These are phyloP conservation scores for Puccinia triticina DNA, from an alignment of 1,284 basidiomycete genomes.

Conservation along the genomic window DNA sequence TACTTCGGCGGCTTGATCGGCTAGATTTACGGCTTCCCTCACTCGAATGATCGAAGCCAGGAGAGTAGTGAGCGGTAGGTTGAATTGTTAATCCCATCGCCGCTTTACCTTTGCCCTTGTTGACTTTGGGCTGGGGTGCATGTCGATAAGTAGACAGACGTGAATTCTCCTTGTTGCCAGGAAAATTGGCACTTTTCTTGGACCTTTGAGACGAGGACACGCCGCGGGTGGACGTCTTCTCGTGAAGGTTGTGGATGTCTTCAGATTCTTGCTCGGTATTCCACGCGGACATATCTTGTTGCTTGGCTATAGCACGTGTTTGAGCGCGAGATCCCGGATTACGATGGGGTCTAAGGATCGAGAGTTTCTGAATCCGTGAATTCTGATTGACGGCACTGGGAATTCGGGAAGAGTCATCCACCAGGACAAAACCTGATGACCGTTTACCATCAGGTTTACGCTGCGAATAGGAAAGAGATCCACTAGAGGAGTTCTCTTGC, in stretches of 20 bases:
- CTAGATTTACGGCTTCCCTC: conserved; percentile 34
- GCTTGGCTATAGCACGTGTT: conserved; percentile 26
- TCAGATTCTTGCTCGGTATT: conserved; percentile 34
- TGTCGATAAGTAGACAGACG: conserved; percentile 12
- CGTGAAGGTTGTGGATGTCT: neutral
- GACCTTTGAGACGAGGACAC: conserved; percentile 38
- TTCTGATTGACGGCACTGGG: conserved; percentile 44
- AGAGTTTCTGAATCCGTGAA: conserved; percentile 19
- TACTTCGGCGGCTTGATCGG: conserved; percentile 31
- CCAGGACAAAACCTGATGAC: conserved; percentile 44
- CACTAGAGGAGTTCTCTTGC: conserved; percentile 32
- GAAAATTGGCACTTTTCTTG: neutral
- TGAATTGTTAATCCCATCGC: conserved; percentile 29
- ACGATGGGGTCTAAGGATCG: conserved; percentile 33
- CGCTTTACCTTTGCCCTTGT: conserved; percentile 46
- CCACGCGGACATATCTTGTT: neutral
- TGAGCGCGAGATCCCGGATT: neutral
- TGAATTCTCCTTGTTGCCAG: conserved; percentile 36
- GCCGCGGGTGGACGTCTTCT: conserved; percentile 26
- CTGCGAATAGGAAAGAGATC: conserved; percentile 17
- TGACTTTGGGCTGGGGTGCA: neutral
- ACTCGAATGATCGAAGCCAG: conserved; percentile 24
- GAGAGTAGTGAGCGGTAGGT: neutral
- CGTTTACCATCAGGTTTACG: conserved; percentile 11
- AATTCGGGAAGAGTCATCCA: conserved; percentile 42